Conservation (phyloP, 2,329 filamentous ascomycete species). For the Hymenoscyphus infarciens region DNA sequence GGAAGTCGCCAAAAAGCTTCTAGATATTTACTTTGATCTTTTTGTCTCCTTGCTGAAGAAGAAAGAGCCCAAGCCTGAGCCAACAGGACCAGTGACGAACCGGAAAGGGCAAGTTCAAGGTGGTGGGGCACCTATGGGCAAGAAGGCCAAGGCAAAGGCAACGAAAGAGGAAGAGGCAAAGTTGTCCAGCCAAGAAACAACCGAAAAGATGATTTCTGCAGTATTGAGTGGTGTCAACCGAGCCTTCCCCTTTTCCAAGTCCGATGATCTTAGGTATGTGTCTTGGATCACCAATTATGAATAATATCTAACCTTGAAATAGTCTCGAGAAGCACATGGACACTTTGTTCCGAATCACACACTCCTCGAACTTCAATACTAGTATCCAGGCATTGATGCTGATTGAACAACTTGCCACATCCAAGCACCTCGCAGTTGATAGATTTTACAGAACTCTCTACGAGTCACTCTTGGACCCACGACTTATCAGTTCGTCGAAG, state of each 20-base stretch:
- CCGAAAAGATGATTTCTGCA: constrained; percentile 88
- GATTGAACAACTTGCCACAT: constrained; percentile 84
- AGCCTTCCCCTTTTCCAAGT: constrained; percentile 86
- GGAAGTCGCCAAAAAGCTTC: constrained; percentile 70
- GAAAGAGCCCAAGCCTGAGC: constrained; percentile 38
- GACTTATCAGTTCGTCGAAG: constrained; percentile 85
- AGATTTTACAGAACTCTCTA: constrained; percentile 95
- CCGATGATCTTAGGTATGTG: constrained; percentile 68
- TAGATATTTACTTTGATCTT: constrained; percentile 88
- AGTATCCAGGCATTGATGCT: constrained; percentile 92
- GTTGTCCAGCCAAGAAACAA: constrained; percentile 45
- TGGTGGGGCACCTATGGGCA: constrained; percentile 48
- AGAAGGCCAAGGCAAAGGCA: constrained; percentile 45
- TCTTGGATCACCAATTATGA: neutral
- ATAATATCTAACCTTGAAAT: constrained; percentile 26
- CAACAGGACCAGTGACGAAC: constrained; percentile 43
- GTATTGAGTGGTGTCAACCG: constrained; percentile 93
- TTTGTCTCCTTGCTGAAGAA: constrained; percentile 79
- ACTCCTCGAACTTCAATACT: constrained; percentile 98
- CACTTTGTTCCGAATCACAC: constrained; percentile 91
- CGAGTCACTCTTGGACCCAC: constrained; percentile 88
- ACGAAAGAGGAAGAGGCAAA: constrained; percentile 39
- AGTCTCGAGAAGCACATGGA: constrained; percentile 85
- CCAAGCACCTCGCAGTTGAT: constrained; percentile 78
- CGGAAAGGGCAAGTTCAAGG: constrained; percentile 50